Conservation (phyloP, 352 stramenopile genomes). For the Phytopythium kandeliae region DNA sequence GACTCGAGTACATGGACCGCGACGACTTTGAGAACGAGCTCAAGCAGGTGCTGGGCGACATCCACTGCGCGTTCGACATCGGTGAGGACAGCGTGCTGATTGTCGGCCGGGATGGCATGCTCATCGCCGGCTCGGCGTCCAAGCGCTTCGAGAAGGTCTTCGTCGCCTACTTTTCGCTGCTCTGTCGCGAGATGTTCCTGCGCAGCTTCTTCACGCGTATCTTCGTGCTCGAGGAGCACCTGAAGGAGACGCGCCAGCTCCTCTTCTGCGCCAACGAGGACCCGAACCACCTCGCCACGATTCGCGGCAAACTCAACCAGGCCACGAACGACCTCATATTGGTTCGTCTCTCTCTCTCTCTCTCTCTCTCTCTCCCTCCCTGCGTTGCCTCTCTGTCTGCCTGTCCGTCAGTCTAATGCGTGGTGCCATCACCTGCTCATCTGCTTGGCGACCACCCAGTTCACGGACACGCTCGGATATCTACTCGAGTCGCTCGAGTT, state of each 20-base stretch:
- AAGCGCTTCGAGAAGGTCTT: slow-evolving; percentile 93
- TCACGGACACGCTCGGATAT: slow-evolving; percentile 94
- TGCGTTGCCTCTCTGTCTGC: background rate
- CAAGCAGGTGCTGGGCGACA: slow-evolving; percentile 92
- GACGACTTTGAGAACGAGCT: slow-evolving; percentile 97
- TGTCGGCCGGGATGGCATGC: slow-evolving; percentile 90
- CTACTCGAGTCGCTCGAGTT: slow-evolving; percentile 92
- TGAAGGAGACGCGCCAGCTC: slow-evolving; percentile 89
- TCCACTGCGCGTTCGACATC: slow-evolving; percentile 93
- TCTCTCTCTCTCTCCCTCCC: no score
- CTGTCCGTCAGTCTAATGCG: background rate
- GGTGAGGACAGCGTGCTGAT: slow-evolving; percentile 93
- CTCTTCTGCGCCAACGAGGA: slow-evolving; percentile 87
- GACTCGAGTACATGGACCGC: slow-evolving; percentile 96
- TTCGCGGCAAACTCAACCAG: slow-evolving; percentile 82
- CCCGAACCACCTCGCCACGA: slow-evolving; percentile 77
- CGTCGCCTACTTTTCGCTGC: slow-evolving; percentile 92
- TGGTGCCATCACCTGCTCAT: background rate
- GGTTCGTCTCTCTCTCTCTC: no score
- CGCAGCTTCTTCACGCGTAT: slow-evolving; percentile 95
- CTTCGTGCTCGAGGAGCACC: slow-evolving; percentile 93
- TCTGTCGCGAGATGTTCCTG: slow-evolving; percentile 94
- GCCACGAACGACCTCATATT: slow-evolving; percentile 92
- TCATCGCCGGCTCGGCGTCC: slow-evolving; percentile 90
- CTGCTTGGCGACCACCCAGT: slow-evolving; percentile 9